Evolutionary conservation across 2,329 filamentous ascomycete genomes (phyloP).

Genomic region (Epichloe scottii): DNA sequence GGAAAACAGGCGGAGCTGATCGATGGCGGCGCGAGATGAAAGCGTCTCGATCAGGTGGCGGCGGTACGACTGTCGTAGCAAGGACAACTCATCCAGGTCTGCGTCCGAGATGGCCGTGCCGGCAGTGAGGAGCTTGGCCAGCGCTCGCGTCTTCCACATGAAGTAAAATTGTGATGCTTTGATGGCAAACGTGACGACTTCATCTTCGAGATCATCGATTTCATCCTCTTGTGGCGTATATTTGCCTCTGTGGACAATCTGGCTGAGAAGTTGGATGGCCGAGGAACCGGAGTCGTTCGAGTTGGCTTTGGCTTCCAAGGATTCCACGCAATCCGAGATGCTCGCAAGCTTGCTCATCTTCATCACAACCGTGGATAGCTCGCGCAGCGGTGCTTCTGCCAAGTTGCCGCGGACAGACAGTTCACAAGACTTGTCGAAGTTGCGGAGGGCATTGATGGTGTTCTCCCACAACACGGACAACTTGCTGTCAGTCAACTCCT

Average conservation of each 20-base stretch:
- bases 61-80: constrained; percentile 43
- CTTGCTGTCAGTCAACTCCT: constrained; percentile 73
- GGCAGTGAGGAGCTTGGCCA: constrained; percentile 42
- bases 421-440: constrained; percentile 58
- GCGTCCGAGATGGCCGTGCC: constrained; percentile 42
- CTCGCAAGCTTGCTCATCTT: constrained; percentile 72
- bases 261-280: constrained; percentile 57
- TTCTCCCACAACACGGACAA: constrained; percentile 79
- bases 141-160: constrained; percentile 72
- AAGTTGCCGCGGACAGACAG: constrained; percentile 61
- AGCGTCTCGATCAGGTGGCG: constrained; percentile 55
- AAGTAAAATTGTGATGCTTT: constrained; percentile 77
- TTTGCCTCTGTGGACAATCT: constrained; percentile 61
- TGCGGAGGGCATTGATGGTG: constrained; percentile 57
- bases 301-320: constrained; percentile 52
- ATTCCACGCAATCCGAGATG: constrained; percentile 64
- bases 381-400: constrained; percentile 48
- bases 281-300: constrained; percentile 34
- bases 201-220: constrained; percentile 65
- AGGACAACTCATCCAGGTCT: constrained; percentile 47
- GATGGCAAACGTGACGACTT: constrained; percentile 63
- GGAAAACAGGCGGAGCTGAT: constrained; percentile 65
- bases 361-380: constrained; percentile 60
- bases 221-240: constrained; percentile 57
- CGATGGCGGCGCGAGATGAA: constrained; percentile 55